Evolutionary conservation across 148 eudicot species (phyloP).

Genomic region (Rhododendron mucronatum): DNA sequence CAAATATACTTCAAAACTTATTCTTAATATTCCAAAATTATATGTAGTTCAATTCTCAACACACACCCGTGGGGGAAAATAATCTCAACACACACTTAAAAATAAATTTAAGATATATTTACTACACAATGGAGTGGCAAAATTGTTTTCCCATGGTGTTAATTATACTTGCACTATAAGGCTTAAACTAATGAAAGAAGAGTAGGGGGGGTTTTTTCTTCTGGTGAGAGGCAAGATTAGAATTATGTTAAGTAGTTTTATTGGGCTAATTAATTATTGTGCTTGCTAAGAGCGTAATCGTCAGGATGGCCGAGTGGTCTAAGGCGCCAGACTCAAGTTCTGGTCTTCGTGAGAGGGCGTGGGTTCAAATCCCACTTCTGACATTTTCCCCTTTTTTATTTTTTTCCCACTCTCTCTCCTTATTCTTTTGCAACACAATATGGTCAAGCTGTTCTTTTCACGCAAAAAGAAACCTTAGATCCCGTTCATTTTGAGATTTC

Average conservation of each 20-base stretch:
- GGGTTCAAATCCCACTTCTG: constrained; percentile 12
- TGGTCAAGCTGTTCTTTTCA: background rate
- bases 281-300: background rate
- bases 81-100: too few relatives aligned
- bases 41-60: background rate
- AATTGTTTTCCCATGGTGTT: background rate
- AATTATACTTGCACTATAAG: too few relatives aligned
- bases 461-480: background rate
- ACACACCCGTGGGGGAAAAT: background rate
- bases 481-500: background rate
- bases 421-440: background rate
- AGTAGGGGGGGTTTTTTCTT: background rate
- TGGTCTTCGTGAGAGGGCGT: constrained; percentile 9
- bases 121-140: background rate
- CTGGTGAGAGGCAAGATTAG: background rate
- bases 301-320: constrained; percentile 13
- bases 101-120: background rate
- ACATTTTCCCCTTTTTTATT: background rate
- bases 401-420: background rate
- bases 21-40: too few relatives aligned
- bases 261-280: too few relatives aligned
- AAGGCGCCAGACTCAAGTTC: constrained; percentile 9
- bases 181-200: background rate
- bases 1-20: too few relatives aligned
- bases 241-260: too few relatives aligned